These are phyloP conservation scores for Ceratonia siliqua DNA, from an alignment of 306 rosid species.

Conservation along the genomic window DNA sequence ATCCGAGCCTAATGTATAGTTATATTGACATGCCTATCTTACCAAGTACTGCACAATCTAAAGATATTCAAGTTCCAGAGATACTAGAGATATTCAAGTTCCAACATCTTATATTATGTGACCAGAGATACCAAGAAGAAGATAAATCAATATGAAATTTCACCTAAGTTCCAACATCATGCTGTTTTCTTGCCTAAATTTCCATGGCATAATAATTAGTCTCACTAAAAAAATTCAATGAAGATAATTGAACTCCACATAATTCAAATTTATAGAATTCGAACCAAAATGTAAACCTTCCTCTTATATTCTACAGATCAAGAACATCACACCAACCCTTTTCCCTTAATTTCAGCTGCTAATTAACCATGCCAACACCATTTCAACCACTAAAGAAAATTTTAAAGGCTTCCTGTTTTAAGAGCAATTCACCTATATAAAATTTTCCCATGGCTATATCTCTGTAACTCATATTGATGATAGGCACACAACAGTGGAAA, in stretches of 20 bases:
- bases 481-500: slow-evolving; percentile 18
- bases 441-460: slow-evolving; percentile 52
- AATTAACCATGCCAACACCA: neutral
- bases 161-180: too few species aligned
- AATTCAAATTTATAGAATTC: too few species aligned
- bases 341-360: neutral
- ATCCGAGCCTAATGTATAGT: neutral
- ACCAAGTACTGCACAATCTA: neutral
- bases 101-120: neutral
- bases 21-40: neutral
- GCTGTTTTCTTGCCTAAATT: too few species aligned
- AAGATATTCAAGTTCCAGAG: neutral
- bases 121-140: neutral
- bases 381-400: neutral
- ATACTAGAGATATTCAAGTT: neutral
- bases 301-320: too few species aligned
- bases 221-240: too few species aligned
- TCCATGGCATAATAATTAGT: too few species aligned
- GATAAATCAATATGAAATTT: too few species aligned
- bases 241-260: too few species aligned
- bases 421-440: neutral
- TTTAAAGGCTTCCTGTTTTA: neutral
- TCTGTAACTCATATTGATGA: slow-evolving; percentile 49
- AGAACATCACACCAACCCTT: neutral
- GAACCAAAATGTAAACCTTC: too few species aligned